Evolutionary conservation across 768 basidiomycete genomes (phyloP), one percentile per base, ranked within the genome.

Genomic region (Mycena haematopus): DNA sequence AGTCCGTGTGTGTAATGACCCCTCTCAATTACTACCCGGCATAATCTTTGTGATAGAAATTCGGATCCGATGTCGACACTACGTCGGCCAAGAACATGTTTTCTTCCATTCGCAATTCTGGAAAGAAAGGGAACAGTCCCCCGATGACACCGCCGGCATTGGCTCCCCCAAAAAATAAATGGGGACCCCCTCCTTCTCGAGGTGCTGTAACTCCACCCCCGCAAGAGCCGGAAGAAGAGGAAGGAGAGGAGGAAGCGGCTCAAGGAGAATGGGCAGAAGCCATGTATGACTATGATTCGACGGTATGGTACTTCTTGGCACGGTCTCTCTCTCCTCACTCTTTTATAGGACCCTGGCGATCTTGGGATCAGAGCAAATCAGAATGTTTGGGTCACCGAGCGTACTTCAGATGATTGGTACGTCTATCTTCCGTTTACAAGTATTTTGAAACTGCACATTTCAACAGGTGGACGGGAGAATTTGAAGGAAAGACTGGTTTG

Each of bases 241-340:
- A 75, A 55, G 69, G 78, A 33, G 61, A 66, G 46, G 79, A 78
- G 35, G 62, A 66, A 53, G 79, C 75, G 52, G 69, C 68, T 10
- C 68, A 75, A 36, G 90, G 89, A 5, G 88, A 90, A 63, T 93
- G 92, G 92, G 90, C 85, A 17, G 86, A 92, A 68, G 92, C 79
- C 6, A 67, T 91, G 73, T 93, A 93, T 69, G 91, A 90, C 62
- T 93, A 90, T 76, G 76, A 76, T 45, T 87, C 90, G 53, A 77
- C 78, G 68, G 91, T 92, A 69, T 42, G 24, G 1, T 44, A 25
- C 15, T 51, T 14, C 14, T 10, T 9, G 8, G 66, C 42, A 63
- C 50, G 15, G 9, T 19, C 45, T 13, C 9, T 29, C 7, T 52
- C 33, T 24, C 45, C 21, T 62, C 31, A 22, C 17, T 50, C 62